These are phyloP conservation scores for Pseudomonodictys pantanalensis DNA, from an alignment of 495 filamentous ascomycete genomes.

Conservation along the genomic window DNA sequence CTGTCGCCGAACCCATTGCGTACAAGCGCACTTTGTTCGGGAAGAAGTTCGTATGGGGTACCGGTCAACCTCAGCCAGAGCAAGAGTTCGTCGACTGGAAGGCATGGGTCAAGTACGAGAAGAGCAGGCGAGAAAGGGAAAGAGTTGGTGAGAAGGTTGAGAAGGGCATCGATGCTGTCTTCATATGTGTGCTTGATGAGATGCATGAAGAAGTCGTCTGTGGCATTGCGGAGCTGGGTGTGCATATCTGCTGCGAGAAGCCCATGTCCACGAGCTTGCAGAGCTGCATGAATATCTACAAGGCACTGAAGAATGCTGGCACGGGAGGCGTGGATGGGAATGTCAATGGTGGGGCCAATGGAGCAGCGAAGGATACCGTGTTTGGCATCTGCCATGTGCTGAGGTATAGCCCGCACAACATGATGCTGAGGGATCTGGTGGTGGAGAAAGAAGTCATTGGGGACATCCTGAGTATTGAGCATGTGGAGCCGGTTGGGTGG, in stretches of 20 bases:
- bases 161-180: constrained; percentile 65
- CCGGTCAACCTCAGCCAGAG: constrained; percentile 45
- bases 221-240: constrained; percentile 58
- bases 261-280: constrained; percentile 74
- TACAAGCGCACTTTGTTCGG: constrained; percentile 73
- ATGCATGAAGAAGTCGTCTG: constrained; percentile 77
- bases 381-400: constrained; percentile 71
- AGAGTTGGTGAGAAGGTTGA: constrained; percentile 23
- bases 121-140: constrained; percentile 46
- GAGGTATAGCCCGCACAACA: constrained; percentile 84
- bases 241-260: constrained; percentile 94
- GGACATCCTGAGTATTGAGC: constrained; percentile 81
- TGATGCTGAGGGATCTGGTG: constrained; percentile 72
- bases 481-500: constrained; percentile 91
- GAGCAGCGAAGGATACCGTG: constrained; percentile 41
- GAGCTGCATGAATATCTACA: constrained; percentile 73
- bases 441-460: constrained; percentile 71
- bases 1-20: constrained; percentile 76
- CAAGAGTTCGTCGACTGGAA: constrained; percentile 72
- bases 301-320: constrained; percentile 47
- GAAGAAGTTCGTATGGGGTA: constrained; percentile 64
- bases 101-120: constrained; percentile 66
- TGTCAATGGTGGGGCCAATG: constrained; percentile 35
- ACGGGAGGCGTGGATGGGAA: constrained; percentile 1
- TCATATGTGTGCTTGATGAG: constrained; percentile 87